phyloP scores from a whole-genome alignment of 768 basidiomycete genomes.

The Crucibulum laeve region DNA sequence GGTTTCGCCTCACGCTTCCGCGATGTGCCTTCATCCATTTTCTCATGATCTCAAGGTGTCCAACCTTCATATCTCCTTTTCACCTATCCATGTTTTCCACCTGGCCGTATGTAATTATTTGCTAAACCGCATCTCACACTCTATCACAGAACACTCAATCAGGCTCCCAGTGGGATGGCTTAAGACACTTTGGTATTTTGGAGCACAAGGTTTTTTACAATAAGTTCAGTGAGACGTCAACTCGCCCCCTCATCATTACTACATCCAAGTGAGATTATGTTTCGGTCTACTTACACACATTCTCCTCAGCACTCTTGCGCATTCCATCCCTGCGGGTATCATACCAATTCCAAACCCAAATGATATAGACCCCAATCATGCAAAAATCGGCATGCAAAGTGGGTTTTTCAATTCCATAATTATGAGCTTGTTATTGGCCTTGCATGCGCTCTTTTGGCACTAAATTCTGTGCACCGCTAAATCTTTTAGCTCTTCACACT shows the following conservation, averaged over 20 bases:
- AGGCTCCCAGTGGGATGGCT: constrained; percentile 67
- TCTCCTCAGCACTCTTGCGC: constrained; percentile 34
- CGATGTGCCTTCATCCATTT: not conserved
- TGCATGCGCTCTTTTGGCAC: not conserved
- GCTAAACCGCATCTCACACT: too few relatives aligned
- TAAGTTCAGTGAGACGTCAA: constrained; percentile 33
- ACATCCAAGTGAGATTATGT: not conserved
- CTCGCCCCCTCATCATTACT: not conserved
- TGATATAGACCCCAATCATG: constrained; percentile 38
- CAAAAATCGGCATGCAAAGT: constrained; percentile 68
- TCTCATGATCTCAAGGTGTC: too few relatives aligned
- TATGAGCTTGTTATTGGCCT: too few relatives aligned
- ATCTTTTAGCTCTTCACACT: too few relatives aligned
- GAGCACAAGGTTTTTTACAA: constrained; percentile 59
- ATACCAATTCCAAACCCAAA: constrained; percentile 44
- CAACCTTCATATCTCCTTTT: too few relatives aligned
- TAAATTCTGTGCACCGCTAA: not conserved
- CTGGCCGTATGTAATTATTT: too few relatives aligned
- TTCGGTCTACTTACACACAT: too few relatives aligned
- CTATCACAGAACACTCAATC: constrained; percentile 65
- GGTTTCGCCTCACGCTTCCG: not conserved
- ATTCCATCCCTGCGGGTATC: constrained; percentile 38
- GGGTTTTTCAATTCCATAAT: too few relatives aligned
- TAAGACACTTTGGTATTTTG: constrained; percentile 52
- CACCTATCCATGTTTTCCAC: too few relatives aligned